These are phyloP conservation scores for Sequoiadendron giganteum DNA, from an alignment of 75 land plant genomes.

Conservation along the genomic window DNA sequence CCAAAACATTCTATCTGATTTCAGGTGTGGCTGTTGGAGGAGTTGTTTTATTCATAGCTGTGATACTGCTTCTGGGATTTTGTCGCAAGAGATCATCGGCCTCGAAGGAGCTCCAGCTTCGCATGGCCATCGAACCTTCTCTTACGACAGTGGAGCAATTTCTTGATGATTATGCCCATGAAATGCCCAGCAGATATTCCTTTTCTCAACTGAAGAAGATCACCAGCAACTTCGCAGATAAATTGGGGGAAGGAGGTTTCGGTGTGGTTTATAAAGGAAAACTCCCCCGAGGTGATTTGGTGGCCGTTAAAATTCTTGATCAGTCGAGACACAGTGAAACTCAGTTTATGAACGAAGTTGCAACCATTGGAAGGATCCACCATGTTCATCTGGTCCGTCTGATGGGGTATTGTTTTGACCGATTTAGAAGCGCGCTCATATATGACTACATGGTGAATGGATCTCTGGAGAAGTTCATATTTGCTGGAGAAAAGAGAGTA, in stretches of 20 bases:
- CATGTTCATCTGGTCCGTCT: no score
- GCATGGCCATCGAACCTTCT: not conserved
- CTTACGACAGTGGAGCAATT: no score
- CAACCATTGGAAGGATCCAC: no score
- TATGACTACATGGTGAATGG: slow-evolving; percentile 26
- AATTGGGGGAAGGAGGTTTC: no score
- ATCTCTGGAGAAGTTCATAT: slow-evolving; percentile 10
- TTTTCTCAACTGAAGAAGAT: not conserved
- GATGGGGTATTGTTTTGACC: no score
- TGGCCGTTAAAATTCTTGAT: no score
- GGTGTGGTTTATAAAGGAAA: no score
- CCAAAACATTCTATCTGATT: not conserved
- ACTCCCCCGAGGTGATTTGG: no score
- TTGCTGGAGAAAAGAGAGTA: slow-evolving; percentile 1
- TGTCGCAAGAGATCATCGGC: not conserved
- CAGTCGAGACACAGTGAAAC: no score
- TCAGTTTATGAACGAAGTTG: no score
- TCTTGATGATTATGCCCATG: not conserved
- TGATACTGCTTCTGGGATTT: not conserved
- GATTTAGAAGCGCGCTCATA: no score
- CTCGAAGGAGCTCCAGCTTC: no score
- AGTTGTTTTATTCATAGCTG: not conserved
- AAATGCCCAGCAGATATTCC: not conserved
- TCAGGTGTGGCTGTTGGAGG: not conserved
- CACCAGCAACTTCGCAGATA: not conserved